Evolutionary conservation across 345 rosid genomes (phyloP), one percentile per base, ranked within the genome.

Genomic region (Mercurialis annua): DNA sequence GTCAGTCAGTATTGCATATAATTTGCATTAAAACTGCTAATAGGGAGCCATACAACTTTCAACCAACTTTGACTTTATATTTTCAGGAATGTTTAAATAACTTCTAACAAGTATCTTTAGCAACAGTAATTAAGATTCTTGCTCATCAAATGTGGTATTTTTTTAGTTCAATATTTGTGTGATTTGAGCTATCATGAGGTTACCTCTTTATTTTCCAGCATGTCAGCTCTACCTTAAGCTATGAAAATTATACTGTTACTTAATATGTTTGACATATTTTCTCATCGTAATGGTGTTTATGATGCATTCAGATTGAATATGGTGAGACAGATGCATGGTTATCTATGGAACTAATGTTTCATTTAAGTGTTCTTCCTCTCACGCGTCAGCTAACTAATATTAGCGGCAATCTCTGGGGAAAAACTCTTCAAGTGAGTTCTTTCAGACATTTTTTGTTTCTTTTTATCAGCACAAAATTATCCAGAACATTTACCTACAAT

Each of bases 321-420:
- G 99, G 98, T 10, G 98, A 94, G 79, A 89, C 96, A 54, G 99
- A 94, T 85, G 96, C 98, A 58, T 94, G 98, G 98, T 78, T 94
- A 67, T 87, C 99, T 30, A 81, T 94, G 99, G 99, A 94, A 83
- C 93, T 94, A 69, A 89, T 91, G 99, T 89, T 94, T 84, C 95
- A 89, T 84, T 67, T 94, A 72, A 91, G 96, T 64, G 80, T 85
- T 81, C 98, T 94, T 80, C 99, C 99, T 51, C 99, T 94, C 69
- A 94, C 99, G 14, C 98, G 97, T 48, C 96, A 94, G 82, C 86
- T 94, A 67, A 91, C 99, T 44, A 91, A 91, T 76, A 94, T 94
- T 73, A 91, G 99, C 72, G 98, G 99, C 65, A 94, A 94, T 78
- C 96, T 94, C 34, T 94, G 99, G 99, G 92, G 93, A 24, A 89